Evolutionary conservation across 257 asterid species (phyloP).

Genomic region (Gardenia jasminoides): DNA sequence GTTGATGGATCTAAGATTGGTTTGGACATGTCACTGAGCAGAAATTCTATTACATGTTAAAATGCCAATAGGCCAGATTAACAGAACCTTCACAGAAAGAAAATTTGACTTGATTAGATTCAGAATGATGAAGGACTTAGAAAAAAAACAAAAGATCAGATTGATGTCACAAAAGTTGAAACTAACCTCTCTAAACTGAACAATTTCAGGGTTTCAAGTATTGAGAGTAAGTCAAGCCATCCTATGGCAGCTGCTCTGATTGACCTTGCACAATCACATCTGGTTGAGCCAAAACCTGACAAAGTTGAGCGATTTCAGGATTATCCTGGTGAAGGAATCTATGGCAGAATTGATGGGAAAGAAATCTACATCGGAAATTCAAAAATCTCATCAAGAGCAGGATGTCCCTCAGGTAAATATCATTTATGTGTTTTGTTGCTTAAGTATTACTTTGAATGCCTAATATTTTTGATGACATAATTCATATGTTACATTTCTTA

Average conservation of each 20-base stretch:
- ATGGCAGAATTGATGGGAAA: conserved; percentile 58
- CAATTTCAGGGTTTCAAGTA: conserved; percentile 68
- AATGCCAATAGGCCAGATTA: background rate
- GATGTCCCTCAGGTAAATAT: conserved; percentile 55
- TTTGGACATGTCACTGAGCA: too few relatives aligned
- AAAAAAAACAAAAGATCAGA: background rate
- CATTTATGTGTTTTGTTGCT: background rate
- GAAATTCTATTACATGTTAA: too few relatives aligned
- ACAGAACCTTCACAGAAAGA: background rate
- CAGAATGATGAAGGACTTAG: too few relatives aligned
- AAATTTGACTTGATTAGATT: background rate
- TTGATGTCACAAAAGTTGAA: background rate
- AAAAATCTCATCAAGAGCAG: conserved; percentile 65
- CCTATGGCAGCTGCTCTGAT: conserved; percentile 82
- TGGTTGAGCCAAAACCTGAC: conserved; percentile 63
- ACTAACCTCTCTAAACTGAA: background rate
- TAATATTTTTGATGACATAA: background rate
- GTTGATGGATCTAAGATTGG: background rate
- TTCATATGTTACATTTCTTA: background rate
- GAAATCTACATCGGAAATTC: conserved; percentile 63
- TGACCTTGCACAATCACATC: conserved; percentile 45
- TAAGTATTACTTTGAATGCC: background rate
- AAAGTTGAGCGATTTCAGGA: conserved; percentile 55
- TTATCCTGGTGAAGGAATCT: conserved; percentile 90
- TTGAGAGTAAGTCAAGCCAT: conserved; percentile 86